These are phyloP conservation scores for Puccinia polysora DNA, from an alignment of 1,284 basidiomycete genomes.

Conservation along the genomic window DNA sequence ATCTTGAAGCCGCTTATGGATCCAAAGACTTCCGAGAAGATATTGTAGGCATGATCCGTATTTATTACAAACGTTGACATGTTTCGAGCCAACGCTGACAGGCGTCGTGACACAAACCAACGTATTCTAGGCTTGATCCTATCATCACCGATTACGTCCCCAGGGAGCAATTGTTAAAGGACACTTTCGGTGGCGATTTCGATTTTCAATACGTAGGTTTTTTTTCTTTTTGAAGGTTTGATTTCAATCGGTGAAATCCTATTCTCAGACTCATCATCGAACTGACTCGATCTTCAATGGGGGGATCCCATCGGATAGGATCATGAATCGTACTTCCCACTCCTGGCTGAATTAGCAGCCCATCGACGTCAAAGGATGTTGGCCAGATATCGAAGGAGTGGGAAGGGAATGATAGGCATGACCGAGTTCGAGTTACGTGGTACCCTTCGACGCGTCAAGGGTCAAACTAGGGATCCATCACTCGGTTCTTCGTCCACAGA, in stretches of 20 bases:
- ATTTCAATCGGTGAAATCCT: too few relatives aligned
- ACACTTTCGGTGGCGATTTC: constrained; percentile 70
- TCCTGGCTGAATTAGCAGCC: constrained; percentile 14
- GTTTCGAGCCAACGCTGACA: background rate
- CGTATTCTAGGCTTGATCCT: constrained; percentile 64
- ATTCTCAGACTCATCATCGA: background rate
- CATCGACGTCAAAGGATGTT: constrained; percentile 8
- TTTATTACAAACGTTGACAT: constrained; percentile 6
- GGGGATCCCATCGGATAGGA: background rate
- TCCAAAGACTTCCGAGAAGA: constrained; percentile 83
- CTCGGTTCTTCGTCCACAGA: background rate
- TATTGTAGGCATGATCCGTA: constrained; percentile 51
- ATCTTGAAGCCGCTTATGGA: constrained; percentile 82
- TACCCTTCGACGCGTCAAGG: background rate
- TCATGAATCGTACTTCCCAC: constrained; percentile 17
- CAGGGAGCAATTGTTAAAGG: constrained; percentile 68
- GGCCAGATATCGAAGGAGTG: background rate
- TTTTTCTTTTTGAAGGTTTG: constrained; percentile 60
- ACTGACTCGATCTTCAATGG: background rate
- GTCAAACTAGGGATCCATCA: background rate
- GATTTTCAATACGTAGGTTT: constrained; percentile 71
- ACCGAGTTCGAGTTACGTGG: constrained; percentile 27
- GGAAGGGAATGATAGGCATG: constrained; percentile 24
- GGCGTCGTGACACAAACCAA: background rate
- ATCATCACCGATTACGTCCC: constrained; percentile 67